Evolutionary conservation across 1,284 basidiomycete species (phyloP).

Genomic region (Cystobasidium pallidum): DNA sequence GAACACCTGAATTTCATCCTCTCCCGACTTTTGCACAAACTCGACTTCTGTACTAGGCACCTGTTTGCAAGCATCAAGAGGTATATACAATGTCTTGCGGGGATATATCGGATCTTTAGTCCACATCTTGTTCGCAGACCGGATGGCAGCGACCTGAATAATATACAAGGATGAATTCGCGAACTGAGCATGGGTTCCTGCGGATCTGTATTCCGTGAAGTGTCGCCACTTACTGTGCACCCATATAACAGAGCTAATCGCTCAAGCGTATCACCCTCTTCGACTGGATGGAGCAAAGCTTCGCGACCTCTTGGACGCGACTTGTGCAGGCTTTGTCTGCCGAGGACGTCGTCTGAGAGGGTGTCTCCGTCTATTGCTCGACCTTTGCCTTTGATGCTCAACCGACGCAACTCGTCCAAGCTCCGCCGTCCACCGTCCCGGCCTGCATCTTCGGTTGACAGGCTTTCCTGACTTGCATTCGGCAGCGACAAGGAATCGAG

Average conservation of each 20-base stretch:
- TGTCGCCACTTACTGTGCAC: conserved; percentile 63
- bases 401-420: conserved; percentile 38
- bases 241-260: conserved; percentile 85
- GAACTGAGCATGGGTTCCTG: neutral
- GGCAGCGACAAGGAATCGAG: conserved; percentile 20
- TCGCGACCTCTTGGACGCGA: conserved; percentile 13
- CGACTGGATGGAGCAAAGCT: conserved; percentile 45
- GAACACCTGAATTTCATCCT: conserved; percentile 30
- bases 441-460: conserved; percentile 31
- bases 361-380: conserved; percentile 2
- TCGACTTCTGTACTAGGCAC: conserved; percentile 43
- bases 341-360: neutral
- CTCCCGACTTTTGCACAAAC: conserved; percentile 31
- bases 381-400: conserved; percentile 41
- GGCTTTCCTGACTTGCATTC: conserved; percentile 31
- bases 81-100: conserved; percentile 77
- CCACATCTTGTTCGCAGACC: conserved; percentile 87
- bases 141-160: conserved; percentile 66
- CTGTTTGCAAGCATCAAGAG: conserved; percentile 59
- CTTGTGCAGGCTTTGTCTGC: conserved; percentile 1
- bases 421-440: conserved; percentile 22
- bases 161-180: neutral
- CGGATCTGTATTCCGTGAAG: neutral
- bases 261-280: conserved; percentile 72
- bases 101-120: conserved; percentile 83